Percentiles rank a stretch among this genome's conserved stretches.
phyloP scores from a whole-genome alignment of 768 basidiomycete genomes.

The Panaeolus papilionaceus region DNA sequence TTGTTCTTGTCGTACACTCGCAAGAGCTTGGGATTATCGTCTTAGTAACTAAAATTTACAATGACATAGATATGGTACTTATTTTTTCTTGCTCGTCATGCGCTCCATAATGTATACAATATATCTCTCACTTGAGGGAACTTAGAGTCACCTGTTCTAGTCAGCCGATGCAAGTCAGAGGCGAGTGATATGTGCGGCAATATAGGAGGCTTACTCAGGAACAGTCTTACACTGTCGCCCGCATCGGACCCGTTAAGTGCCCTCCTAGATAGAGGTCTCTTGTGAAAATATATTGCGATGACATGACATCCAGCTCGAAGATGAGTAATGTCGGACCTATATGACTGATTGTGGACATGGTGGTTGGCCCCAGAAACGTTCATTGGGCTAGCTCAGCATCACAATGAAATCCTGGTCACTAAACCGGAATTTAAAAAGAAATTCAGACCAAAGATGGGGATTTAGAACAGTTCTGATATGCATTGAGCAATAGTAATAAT shows the following conservation, averaged over 20 bases:
- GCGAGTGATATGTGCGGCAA: background rate
- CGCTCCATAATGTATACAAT: background rate
- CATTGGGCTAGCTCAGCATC: background rate
- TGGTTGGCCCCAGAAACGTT: conserved; percentile 1
- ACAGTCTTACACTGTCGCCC: background rate
- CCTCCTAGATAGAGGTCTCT: background rate
- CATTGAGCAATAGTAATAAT: background rate
- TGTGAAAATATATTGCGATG: background rate
- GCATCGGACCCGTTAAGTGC: background rate
- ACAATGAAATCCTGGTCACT: too few species aligned
- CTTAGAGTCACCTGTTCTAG: background rate
- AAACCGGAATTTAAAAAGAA: too few species aligned
- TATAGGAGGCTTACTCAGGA: conserved; percentile 7
- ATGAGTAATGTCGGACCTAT: background rate
- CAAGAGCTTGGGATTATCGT: conserved; percentile 28
- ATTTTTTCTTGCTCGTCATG: background rate
- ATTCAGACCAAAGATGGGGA: too few species aligned
- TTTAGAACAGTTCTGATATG: background rate
- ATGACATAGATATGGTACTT: background rate
- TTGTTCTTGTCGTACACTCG: conserved; percentile 32
- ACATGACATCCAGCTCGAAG: background rate
- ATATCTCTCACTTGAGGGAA: background rate
- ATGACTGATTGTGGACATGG: conserved; percentile 3
- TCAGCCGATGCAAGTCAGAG: background rate
- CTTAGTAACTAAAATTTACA: background rate